Evolutionary conservation across 257 asterid genomes (phyloP).

Genomic region (Gentiana dahurica): DNA sequence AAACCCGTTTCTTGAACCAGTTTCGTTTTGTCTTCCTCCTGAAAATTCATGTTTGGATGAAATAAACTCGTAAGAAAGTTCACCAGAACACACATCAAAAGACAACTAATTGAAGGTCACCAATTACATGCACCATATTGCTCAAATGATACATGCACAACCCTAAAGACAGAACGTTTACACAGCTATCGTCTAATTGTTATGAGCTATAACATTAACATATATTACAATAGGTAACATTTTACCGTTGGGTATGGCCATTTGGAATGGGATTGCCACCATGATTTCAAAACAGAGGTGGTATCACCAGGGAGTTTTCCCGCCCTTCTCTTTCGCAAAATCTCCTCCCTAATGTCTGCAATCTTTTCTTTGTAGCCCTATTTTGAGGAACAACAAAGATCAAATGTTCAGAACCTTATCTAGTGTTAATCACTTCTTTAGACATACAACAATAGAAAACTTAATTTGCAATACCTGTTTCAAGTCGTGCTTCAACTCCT

Average conservation of each 20-base stretch:
- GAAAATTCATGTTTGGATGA: background rate
- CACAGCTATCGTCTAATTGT: too few species aligned
- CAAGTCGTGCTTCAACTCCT: slow-evolving; percentile 86
- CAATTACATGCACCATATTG: too few species aligned
- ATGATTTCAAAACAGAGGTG: slow-evolving; percentile 57
- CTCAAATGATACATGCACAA: too few species aligned
- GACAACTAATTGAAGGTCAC: too few species aligned
- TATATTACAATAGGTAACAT: background rate
- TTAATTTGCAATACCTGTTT: slow-evolving; percentile 49
- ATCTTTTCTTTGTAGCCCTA: slow-evolving; percentile 58
- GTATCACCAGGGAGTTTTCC: slow-evolving; percentile 85
- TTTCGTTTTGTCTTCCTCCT: slow-evolving; percentile 93
- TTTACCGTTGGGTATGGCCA: slow-evolving; percentile 87
- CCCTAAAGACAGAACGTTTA: too few species aligned
- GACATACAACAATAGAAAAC: background rate
- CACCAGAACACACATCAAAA: too few species aligned
- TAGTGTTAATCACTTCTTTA: too few species aligned
- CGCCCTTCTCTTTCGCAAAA: slow-evolving; percentile 65
- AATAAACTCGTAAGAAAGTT: too few species aligned
- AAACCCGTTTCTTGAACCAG: slow-evolving; percentile 87
- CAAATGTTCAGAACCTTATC: too few species aligned
- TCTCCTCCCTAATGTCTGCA: slow-evolving; percentile 55
- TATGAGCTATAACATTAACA: too few species aligned
- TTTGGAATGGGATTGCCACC: slow-evolving; percentile 89
- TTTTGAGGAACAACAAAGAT: background rate